These are phyloP conservation scores for Pelargonium myrrhifolium DNA, from an alignment of 441 rosid species.

Conservation along the genomic window DNA sequence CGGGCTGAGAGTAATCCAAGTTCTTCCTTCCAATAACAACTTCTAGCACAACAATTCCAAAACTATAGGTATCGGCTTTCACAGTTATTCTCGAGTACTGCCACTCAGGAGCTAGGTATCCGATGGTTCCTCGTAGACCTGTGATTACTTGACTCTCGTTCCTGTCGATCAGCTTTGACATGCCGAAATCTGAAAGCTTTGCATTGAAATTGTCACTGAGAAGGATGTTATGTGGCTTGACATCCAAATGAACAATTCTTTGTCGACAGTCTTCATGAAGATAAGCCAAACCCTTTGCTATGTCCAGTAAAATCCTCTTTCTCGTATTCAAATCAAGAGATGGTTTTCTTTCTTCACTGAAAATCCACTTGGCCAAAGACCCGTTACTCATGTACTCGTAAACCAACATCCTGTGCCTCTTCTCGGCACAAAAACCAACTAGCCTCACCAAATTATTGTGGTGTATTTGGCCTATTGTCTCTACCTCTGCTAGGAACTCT, in stretches of 20 bases:
- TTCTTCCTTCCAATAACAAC: conserved; percentile 21
- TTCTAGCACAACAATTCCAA: conserved; percentile 29
- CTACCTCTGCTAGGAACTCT: conserved; percentile 24
- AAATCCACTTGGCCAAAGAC: conserved; percentile 26
- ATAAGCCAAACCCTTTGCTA: conserved; percentile 24
- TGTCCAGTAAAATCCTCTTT: conserved; percentile 23
- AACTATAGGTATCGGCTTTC: conserved; percentile 32
- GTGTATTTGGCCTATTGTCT: conserved; percentile 22
- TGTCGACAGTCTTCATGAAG: conserved; percentile 27
- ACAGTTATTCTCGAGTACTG: conserved; percentile 18
- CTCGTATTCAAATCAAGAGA: conserved; percentile 23
- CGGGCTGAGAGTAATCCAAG: conserved; percentile 18
- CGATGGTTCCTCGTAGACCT: conserved; percentile 30
- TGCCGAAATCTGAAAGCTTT: conserved; percentile 33
- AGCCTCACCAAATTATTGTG: conserved; percentile 24
- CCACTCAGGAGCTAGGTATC: conserved; percentile 33
- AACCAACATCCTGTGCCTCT: conserved; percentile 21
- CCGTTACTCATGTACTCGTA: conserved; percentile 27
- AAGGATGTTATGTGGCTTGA: conserved; percentile 27
- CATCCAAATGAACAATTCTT: conserved; percentile 22
- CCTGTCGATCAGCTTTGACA: conserved; percentile 22
- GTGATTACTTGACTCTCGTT: conserved; percentile 25
- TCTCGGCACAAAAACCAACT: conserved; percentile 28
- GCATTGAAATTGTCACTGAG: conserved; percentile 28
- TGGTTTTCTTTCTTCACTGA: not conserved